Evolutionary conservation across 2,329 filamentous ascomycete genomes (phyloP).

Genomic region (Pyrenophora tritici-repentis): DNA sequence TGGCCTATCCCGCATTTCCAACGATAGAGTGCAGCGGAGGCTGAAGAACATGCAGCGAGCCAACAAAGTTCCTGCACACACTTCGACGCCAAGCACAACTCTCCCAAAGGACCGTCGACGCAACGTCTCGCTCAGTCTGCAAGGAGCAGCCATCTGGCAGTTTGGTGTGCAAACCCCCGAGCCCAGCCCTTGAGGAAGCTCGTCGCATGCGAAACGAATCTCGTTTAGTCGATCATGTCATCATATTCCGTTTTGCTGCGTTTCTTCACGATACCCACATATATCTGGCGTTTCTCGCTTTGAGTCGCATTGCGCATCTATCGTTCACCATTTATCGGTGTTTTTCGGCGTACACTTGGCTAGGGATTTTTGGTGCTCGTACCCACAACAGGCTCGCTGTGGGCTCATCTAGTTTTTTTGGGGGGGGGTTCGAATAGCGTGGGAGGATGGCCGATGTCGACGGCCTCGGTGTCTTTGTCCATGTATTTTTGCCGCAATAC

Average conservation of each 20-base stretch:
- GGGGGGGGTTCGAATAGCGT: constrained; percentile 2
- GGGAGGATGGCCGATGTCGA: not conserved
- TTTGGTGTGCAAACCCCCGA: constrained; percentile 46
- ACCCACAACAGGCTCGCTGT: not conserved
- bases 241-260: constrained; percentile 8
- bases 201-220: constrained; percentile 6
- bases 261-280: constrained; percentile 27
- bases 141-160: constrained; percentile 38
- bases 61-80: constrained; percentile 3
- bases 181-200: constrained; percentile 41
- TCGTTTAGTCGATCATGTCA: constrained; percentile 3
- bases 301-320: not conserved
- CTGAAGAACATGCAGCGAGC: constrained; percentile 38
- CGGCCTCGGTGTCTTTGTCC: constrained; percentile 6
- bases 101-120: constrained; percentile 24
- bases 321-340: constrained; percentile 10
- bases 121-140: constrained; percentile 33
- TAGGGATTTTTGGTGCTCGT: not conserved
- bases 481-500: constrained; percentile 16
- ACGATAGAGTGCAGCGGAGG: constrained; percentile 39
- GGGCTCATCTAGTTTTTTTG: constrained; percentile 1
- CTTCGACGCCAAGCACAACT: not conserved
- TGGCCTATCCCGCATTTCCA: constrained; percentile 41
- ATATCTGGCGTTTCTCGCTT: constrained; percentile 12
- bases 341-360: constrained; percentile 6